Conservation (phyloP, 2,329 filamentous ascomycete genomes). For the Claviceps sp. region DNA sequence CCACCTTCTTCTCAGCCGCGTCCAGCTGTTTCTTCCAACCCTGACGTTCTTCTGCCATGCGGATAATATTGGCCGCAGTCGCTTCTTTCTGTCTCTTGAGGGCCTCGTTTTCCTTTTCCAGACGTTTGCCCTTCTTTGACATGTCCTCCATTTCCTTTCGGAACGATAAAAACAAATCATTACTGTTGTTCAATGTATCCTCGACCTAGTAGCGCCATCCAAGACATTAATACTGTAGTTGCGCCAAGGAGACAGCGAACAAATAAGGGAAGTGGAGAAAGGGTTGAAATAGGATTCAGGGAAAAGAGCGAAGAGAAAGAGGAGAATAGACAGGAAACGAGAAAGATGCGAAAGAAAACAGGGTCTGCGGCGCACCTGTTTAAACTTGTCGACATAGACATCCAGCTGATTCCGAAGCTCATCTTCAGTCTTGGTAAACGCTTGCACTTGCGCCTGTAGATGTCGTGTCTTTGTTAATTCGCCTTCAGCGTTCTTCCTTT, state of each 20-base stretch:
- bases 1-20: constrained; percentile 55
- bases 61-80: constrained; percentile 86
- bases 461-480: constrained; percentile 72
- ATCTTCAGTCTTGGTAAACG: constrained; percentile 90
- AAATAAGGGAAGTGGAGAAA: not conserved
- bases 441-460: constrained; percentile 81
- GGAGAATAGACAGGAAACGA: not conserved
- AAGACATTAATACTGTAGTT: not conserved
- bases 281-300: not conserved
- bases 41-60: constrained; percentile 93
- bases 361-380: constrained; percentile 59
- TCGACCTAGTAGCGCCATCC: constrained; percentile 54
- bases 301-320: not conserved
- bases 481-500: constrained; percentile 75
- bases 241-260: not conserved
- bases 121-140: constrained; percentile 94
- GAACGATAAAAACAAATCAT: constrained; percentile 93
- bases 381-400: constrained; percentile 98
- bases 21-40: constrained; percentile 57
- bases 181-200: constrained; percentile 96
- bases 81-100: constrained; percentile 87
- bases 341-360: not conserved
- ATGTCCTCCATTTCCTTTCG: constrained; percentile 99
- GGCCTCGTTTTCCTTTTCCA: constrained; percentile 91
- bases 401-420: constrained; percentile 91